Percentiles rank a stretch among this genome's conserved stretches.
These are phyloP conservation scores for Acarospora socialis DNA, from an alignment of 2,329 filamentous ascomycete genomes.

Conservation along the genomic window DNA sequence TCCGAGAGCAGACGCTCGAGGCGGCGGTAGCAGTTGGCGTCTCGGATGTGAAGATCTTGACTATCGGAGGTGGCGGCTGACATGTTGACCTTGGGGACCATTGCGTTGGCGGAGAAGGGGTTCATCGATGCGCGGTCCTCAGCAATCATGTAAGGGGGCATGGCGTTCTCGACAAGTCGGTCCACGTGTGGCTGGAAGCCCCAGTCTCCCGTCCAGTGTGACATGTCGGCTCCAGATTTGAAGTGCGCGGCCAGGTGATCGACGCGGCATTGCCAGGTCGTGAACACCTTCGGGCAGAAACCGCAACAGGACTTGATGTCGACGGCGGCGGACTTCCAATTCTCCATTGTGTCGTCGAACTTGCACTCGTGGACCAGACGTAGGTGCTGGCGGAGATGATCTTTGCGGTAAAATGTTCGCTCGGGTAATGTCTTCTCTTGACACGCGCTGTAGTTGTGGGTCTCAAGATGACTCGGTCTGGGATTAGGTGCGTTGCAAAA, in stretches of 20 bases:
- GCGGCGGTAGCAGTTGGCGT: too few relatives aligned
- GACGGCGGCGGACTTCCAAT: conserved; percentile 42
- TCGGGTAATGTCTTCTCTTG: conserved; percentile 46
- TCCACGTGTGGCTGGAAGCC: conserved; percentile 24
- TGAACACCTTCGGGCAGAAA: conserved; percentile 27
- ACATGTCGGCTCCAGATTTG: conserved; percentile 24
- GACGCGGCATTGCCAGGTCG: conserved; percentile 31
- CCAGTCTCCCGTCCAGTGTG: conserved; percentile 28
- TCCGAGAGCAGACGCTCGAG: too few relatives aligned
- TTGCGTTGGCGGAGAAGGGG: too few relatives aligned
- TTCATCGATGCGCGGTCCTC: too few relatives aligned
- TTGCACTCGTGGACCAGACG: conserved; percentile 45
- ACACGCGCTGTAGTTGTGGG: conserved; percentile 44
- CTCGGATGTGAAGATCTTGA: too few relatives aligned
- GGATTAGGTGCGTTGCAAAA: conserved; percentile 44
- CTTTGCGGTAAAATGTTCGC: conserved; percentile 48
- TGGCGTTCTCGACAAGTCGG: conserved; percentile 23
- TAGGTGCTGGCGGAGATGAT: conserved; percentile 47
- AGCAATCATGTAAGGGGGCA: conserved; percentile 25
- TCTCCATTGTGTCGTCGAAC: conserved; percentile 40
- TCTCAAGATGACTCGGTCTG: conserved; percentile 40
- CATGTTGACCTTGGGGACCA: too few relatives aligned
- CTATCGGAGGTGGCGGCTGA: too few relatives aligned
- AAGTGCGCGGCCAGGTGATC: conserved; percentile 28
- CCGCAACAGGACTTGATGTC: conserved; percentile 37